phyloP scores from a whole-genome alignment of 495 filamentous ascomycete genomes.

The Aspergillus sclerotioniger region DNA sequence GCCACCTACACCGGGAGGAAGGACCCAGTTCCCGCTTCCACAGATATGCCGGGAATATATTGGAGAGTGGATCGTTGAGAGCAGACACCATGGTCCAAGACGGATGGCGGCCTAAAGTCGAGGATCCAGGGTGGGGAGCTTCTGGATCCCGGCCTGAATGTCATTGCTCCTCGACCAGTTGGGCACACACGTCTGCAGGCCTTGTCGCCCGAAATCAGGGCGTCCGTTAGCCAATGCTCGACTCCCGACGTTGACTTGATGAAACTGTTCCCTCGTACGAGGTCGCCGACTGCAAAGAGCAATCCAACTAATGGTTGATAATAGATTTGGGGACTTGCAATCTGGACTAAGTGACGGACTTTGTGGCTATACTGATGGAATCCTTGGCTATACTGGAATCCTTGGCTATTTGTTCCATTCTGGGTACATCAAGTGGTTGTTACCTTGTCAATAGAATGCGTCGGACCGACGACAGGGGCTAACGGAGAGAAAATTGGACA shows the following conservation, averaged over 20 bases:
- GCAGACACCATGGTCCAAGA: slow-evolving; percentile 2
- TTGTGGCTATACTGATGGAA: background rate
- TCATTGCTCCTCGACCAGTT: slow-evolving; percentile 18
- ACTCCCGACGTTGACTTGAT: background rate
- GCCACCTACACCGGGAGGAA: slow-evolving; percentile 1
- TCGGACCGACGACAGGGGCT: background rate
- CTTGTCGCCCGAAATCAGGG: slow-evolving; percentile 30
- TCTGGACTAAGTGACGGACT: background rate
- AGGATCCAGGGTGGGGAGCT: slow-evolving; percentile 18
- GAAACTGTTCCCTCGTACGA: background rate
- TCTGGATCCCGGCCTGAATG: slow-evolving; percentile 13
- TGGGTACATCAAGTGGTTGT: background rate
- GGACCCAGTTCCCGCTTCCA: background rate
- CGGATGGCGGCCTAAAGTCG: slow-evolving; percentile 21
- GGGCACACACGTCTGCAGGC: slow-evolving; percentile 33
- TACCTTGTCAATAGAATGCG: background rate
- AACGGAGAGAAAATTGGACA: background rate
- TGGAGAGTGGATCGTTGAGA: slow-evolving; percentile 8
- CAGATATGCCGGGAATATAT: slow-evolving; percentile 4
- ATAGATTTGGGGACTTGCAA: background rate
- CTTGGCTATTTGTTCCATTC: background rate
- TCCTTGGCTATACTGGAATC: background rate
- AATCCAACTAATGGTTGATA: slow-evolving; percentile 6
- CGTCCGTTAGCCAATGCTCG: slow-evolving; percentile 19
- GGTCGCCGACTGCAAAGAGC: slow-evolving; percentile 1